These are phyloP conservation scores for Aciculoconidium aculeatum DNA, from an alignment of 805 yeast genomes.

Conservation along the genomic window DNA sequence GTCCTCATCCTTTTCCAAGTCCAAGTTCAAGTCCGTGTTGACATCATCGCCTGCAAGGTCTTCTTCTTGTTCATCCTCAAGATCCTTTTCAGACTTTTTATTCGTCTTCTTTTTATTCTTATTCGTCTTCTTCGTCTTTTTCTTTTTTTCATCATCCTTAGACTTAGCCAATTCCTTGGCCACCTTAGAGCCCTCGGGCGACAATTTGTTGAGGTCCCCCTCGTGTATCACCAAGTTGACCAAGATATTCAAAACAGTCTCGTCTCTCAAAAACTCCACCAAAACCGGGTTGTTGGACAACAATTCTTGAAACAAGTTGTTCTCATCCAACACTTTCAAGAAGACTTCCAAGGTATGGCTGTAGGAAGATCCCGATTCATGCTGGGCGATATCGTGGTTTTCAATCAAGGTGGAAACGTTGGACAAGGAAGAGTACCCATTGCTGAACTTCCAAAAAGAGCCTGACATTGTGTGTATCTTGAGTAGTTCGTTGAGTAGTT, in stretches of 20 bases:
- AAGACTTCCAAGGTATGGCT: conserved; percentile 21
- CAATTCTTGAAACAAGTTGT: conserved; percentile 38
- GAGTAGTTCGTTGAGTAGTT: neutral
- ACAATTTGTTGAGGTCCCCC: conserved; percentile 12
- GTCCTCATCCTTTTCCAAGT: conserved; percentile 8
- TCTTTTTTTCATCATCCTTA: too few species aligned
- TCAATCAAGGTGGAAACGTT: conserved; percentile 37
- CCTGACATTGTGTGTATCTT: conserved; percentile 39
- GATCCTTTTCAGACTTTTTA: conserved; percentile 10
- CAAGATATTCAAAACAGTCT: conserved; percentile 28
- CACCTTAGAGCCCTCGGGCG: conserved; percentile 1
- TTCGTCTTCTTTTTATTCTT: conserved; percentile 4
- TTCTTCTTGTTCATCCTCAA: conserved; percentile 20
- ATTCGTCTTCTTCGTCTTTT: too few species aligned
- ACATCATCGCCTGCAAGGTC: conserved; percentile 13
- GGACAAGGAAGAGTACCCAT: conserved; percentile 39
- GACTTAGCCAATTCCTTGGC: neutral
- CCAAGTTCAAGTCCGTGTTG: conserved; percentile 22
- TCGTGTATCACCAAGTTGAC: conserved; percentile 34
- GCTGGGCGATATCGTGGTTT: conserved; percentile 18
- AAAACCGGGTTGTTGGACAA: conserved; percentile 37
- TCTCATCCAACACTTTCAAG: conserved; percentile 35
- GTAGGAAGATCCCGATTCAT: conserved; percentile 12
- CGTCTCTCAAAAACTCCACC: conserved; percentile 37
- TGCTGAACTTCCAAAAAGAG: conserved; percentile 43